phyloP scores from a whole-genome alignment of 441 rosid genomes.

The Corymbia citriodora region DNA sequence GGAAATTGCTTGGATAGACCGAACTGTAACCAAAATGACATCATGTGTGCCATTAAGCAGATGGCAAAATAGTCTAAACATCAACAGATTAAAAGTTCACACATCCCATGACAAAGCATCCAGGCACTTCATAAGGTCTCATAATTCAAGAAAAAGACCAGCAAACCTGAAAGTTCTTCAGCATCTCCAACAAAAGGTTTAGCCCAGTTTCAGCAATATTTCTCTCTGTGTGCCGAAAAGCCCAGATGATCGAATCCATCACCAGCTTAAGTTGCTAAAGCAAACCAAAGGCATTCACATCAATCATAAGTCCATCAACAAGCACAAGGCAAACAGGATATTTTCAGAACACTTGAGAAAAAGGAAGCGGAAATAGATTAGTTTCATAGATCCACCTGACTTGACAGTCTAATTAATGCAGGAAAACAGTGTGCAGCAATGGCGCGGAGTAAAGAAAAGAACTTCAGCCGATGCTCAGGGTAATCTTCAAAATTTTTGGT shows the following conservation, averaged over 20 bases:
- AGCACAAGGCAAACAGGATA: background rate
- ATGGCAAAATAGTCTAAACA: background rate
- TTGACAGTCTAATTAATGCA: conserved; percentile 85
- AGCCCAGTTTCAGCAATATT: conserved; percentile 98
- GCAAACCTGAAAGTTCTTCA: conserved; percentile 90
- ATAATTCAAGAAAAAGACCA: background rate
- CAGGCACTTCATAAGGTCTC: background rate
- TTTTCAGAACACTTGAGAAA: background rate
- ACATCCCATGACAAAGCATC: background rate
- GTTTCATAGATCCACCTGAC: conserved; percentile 61
- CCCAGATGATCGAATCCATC: conserved; percentile 99
- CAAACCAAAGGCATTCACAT: background rate
- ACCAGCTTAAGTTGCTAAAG: conserved; percentile 95
- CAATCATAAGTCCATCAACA: background rate
- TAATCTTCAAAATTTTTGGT: conserved; percentile 99
- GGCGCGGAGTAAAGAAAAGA: conserved; percentile 98
- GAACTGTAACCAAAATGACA: background rate
- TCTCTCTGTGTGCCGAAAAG: conserved; percentile 99
- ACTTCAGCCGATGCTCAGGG: conserved; percentile 98
- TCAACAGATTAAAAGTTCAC: background rate
- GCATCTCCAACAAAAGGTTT: conserved; percentile 87
- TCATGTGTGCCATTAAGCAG: background rate
- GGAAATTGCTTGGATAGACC: background rate
- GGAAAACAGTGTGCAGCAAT: conserved; percentile 96
- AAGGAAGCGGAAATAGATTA: background rate